Conservation (phyloP, 1,139 yeast species). For the Diutina catenulata region DNA sequence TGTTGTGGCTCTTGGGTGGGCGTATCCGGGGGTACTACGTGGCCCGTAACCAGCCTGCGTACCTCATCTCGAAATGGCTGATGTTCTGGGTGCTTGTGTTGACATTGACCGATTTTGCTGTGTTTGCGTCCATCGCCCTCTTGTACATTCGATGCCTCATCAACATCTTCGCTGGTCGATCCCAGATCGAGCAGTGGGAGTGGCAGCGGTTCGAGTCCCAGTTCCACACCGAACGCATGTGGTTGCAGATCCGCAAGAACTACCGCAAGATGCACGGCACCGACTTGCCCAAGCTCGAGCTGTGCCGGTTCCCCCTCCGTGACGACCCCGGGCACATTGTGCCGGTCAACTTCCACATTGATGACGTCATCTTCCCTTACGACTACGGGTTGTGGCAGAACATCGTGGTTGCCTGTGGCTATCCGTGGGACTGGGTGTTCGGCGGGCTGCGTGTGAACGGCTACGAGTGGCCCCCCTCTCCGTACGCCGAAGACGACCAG, state of each 20-base stretch:
- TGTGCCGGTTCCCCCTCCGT: slow-evolving; percentile 29
- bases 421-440: slow-evolving; percentile 44
- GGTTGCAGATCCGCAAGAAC: slow-evolving; percentile 39
- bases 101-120: slow-evolving; percentile 45
- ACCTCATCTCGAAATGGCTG: slow-evolving; percentile 42
- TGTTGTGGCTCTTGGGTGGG: slow-evolving; percentile 28
- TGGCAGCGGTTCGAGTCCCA: slow-evolving; percentile 67
- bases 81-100: slow-evolving; percentile 45
- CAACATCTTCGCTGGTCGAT: slow-evolving; percentile 58
- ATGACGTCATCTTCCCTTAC: slow-evolving; percentile 68
- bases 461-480: slow-evolving; percentile 32
- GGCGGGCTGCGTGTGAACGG: slow-evolving; percentile 37
- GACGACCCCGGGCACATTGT: slow-evolving; percentile 7
- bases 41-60: slow-evolving; percentile 46
- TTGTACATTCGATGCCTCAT: slow-evolving; percentile 51
- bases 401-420: slow-evolving; percentile 36
- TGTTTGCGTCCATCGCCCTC: slow-evolving; percentile 43
- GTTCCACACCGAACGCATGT: slow-evolving; percentile 38
- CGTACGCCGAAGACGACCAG: slow-evolving; percentile 48
- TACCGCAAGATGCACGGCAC: slow-evolving; percentile 30
- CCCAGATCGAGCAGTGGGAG: slow-evolving; percentile 93
- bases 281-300: slow-evolving; percentile 31
- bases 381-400: slow-evolving; percentile 57
- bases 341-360: slow-evolving; percentile 30
- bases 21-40: slow-evolving; percentile 37